Conservation (phyloP, 2,329 filamentous ascomycete species). For the Aspergillus novofumigatus region DNA sequence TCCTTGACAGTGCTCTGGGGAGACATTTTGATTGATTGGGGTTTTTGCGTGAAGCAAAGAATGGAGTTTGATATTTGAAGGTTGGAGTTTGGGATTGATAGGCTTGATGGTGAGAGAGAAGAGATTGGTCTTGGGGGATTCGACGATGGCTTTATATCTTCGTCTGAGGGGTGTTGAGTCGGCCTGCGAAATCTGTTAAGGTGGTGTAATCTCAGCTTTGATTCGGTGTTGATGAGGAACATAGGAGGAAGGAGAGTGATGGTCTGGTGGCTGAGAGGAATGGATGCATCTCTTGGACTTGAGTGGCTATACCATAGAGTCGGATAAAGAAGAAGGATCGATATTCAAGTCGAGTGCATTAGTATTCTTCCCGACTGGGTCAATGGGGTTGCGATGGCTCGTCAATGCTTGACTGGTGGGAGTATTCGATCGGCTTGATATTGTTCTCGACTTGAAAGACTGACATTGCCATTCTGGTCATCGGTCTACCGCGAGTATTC, state of each 20-base stretch:
- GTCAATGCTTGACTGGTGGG: neutral
- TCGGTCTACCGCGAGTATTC: neutral
- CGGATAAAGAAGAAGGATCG: neutral
- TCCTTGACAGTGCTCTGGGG: constrained; percentile 19
- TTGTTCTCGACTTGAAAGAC: constrained; percentile 3
- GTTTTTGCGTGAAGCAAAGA: constrained; percentile 15
- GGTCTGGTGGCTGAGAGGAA: neutral
- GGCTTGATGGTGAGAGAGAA: neutral
- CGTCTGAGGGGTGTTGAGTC: neutral
- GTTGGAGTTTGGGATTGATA: constrained; percentile 4
- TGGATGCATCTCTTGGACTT: neutral
- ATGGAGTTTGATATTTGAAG: constrained; percentile 8
- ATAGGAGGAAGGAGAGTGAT: neutral
- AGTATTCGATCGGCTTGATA: constrained; percentile 1
- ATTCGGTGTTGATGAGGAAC: neutral
- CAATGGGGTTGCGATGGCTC: neutral
- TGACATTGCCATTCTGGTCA: neutral
- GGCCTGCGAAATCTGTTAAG: neutral
- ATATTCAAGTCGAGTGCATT: neutral
- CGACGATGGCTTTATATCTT: neutral
- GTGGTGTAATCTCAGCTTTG: neutral
- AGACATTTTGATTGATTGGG: constrained; percentile 23
- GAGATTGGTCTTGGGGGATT: neutral
- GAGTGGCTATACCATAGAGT: neutral
- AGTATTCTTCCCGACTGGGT: neutral